Percentiles rank a stretch among this genome's conserved stretches.
These are phyloP conservation scores for Spathaspora gorwiae DNA, from an alignment of 805 yeast genomes.

Conservation along the genomic window DNA sequence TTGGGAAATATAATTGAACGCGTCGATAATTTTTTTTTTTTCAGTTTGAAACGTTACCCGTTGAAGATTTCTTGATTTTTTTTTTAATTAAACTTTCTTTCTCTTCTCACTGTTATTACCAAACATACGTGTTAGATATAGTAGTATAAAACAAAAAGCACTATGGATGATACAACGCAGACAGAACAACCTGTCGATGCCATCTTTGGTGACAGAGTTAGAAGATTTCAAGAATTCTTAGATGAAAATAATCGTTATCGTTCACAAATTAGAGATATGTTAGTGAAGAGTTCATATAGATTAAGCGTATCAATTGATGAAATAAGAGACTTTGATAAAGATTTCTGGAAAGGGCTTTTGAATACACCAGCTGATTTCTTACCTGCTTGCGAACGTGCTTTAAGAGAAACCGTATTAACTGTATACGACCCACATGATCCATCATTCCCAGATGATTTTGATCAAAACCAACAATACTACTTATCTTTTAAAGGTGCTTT, in stretches of 20 bases:
- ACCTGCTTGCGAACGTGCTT: slow-evolving; percentile 86
- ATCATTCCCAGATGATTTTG: slow-evolving; percentile 44
- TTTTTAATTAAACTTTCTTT: no score
- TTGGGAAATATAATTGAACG: slow-evolving; percentile 23
- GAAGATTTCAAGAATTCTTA: slow-evolving; percentile 84
- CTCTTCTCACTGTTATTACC: no score
- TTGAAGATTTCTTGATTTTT: no score
- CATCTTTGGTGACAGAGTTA: slow-evolving; percentile 73
- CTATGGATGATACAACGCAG: slow-evolving; percentile 9
- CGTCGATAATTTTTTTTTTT: slow-evolving; percentile 12
- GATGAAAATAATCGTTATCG: slow-evolving; percentile 56
- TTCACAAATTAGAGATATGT: slow-evolving; percentile 68
- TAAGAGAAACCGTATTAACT: slow-evolving; percentile 72
- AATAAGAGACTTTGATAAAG: slow-evolving; percentile 74
- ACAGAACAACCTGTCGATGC: slow-evolving; percentile 38
- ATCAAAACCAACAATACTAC: slow-evolving; percentile 61
- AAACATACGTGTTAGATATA: no score
- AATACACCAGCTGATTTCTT: slow-evolving; percentile 75
- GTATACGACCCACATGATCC: slow-evolving; percentile 61
- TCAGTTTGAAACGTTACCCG: neutral
- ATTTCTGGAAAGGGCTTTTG: slow-evolving; percentile 72
- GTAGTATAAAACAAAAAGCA: neutral
- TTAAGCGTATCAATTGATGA: slow-evolving; percentile 80
- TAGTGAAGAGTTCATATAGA: slow-evolving; percentile 61
- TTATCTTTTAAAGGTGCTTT: slow-evolving; percentile 86